Evolutionary conservation across 1,139 yeast species (phyloP).

Genomic region (Fermentozyma sake): DNA sequence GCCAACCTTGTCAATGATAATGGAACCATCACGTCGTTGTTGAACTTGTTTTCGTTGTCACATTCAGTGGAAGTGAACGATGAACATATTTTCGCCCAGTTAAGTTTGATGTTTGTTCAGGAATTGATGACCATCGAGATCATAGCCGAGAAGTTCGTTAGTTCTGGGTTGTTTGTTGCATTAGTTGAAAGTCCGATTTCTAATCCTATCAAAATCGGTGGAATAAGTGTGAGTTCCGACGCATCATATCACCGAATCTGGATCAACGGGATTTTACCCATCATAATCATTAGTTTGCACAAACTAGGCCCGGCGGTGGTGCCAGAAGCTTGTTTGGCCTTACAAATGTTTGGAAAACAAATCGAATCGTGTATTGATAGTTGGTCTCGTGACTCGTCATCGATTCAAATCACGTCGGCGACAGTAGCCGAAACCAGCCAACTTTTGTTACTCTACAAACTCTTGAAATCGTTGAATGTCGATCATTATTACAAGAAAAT

Average conservation of each 20-base stretch:
- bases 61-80: conserved; percentile 57
- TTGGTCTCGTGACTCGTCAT: conserved; percentile 62
- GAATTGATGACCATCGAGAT: conserved; percentile 61
- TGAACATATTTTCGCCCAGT: conserved; percentile 69
- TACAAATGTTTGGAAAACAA: conserved; percentile 63
- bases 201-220: conserved; percentile 60
- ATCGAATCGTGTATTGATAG: conserved; percentile 56
- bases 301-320: conserved; percentile 60
- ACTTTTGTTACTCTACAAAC: conserved; percentile 60
- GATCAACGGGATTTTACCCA: conserved; percentile 77
- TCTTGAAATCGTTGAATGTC: conserved; percentile 48
- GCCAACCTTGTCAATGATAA: conserved; percentile 52
- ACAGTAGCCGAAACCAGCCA: conserved; percentile 77
- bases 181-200: conserved; percentile 76
- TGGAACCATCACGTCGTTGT: conserved; percentile 59
- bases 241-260: conserved; percentile 69
- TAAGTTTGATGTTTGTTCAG: conserved; percentile 63
- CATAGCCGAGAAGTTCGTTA: conserved; percentile 63
- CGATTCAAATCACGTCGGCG: conserved; percentile 57
- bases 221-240: conserved; percentile 41
- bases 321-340: conserved; percentile 63
- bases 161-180: conserved; percentile 64
- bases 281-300: conserved; percentile 55
- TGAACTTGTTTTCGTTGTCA: conserved; percentile 66
- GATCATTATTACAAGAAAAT: conserved; percentile 31